Conservation (phyloP, 805 yeast species). For the Saturnispora hagleri region DNA sequence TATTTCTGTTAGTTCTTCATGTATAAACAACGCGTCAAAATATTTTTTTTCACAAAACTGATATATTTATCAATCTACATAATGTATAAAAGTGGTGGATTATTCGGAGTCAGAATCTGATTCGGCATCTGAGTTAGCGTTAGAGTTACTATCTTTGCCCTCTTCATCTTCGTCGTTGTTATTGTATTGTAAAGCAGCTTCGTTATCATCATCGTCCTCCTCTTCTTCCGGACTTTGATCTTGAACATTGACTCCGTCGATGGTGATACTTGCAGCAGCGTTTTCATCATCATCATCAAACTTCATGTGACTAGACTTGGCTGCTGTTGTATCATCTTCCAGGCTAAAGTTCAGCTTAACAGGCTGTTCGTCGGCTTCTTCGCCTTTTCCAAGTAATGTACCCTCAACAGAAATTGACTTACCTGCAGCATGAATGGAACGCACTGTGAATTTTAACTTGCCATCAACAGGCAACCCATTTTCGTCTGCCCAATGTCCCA, state of each 20-base stretch:
- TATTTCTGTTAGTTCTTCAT: not conserved
- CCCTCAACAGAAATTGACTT: slow-evolving; percentile 83
- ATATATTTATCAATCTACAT: not conserved
- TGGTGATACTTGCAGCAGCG: slow-evolving; percentile 1
- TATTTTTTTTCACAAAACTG: not conserved
- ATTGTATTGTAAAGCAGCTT: slow-evolving; percentile 11
- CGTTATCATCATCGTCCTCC: slow-evolving; percentile 16
- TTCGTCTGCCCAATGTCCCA: slow-evolving; percentile 85
- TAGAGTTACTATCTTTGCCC: not conserved
- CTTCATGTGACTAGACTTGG: slow-evolving; percentile 29
- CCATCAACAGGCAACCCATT: slow-evolving; percentile 73
- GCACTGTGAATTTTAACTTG: slow-evolving; percentile 66
- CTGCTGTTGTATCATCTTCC: slow-evolving; percentile 5
- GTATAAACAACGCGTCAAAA: not conserved
- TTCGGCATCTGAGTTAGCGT: slow-evolving; percentile 5
- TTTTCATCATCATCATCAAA: slow-evolving; percentile 28
- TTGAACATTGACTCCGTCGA: slow-evolving; percentile 3
- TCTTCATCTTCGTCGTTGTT: not conserved
- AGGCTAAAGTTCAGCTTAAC: slow-evolving; percentile 29
- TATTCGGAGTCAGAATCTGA: not conserved
- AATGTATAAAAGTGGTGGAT: not conserved
- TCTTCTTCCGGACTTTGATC: slow-evolving; percentile 7
- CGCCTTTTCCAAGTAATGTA: slow-evolving; percentile 49
- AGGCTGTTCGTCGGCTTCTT: slow-evolving; percentile 37
- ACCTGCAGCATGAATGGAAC: slow-evolving; percentile 66